phyloP scores from a whole-genome alignment of 2,329 filamentous ascomycete genomes.

The Rugonectria rugulosa region DNA sequence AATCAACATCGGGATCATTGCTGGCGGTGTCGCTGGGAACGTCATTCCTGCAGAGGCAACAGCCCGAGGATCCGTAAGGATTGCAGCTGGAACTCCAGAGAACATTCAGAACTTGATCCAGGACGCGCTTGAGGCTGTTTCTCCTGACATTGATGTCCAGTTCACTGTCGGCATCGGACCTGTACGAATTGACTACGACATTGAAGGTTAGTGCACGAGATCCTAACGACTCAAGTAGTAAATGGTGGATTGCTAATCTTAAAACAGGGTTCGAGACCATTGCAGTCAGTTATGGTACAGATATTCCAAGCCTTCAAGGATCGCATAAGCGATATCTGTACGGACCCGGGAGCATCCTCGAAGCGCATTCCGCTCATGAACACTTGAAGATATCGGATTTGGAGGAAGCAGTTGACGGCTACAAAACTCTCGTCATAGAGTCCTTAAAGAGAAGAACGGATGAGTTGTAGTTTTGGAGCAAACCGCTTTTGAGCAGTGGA shows the following conservation, averaged over 20 bases:
- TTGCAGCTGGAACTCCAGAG: slow-evolving; percentile 18
- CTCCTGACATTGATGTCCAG: slow-evolving; percentile 12
- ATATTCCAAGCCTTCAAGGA: slow-evolving; percentile 77
- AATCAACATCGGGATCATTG: slow-evolving; percentile 77
- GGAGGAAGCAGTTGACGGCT: slow-evolving; percentile 76
- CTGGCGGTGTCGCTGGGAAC: slow-evolving; percentile 81
- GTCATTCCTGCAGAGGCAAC: slow-evolving; percentile 71
- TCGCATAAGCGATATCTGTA: slow-evolving; percentile 69
- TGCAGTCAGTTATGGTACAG: slow-evolving; percentile 86
- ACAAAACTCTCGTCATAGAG: slow-evolving; percentile 69
- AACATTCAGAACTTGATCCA: not conserved
- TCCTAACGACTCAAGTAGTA: not conserved
- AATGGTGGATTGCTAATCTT: not conserved
- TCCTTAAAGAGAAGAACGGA: slow-evolving; percentile 44
- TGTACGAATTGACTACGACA: slow-evolving; percentile 20
- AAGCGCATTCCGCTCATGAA: slow-evolving; percentile 84
- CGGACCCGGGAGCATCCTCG: slow-evolving; percentile 73
- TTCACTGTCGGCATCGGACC: slow-evolving; percentile 18
- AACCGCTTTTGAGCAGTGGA: too few species aligned
- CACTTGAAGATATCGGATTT: slow-evolving; percentile 75
- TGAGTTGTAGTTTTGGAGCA: too few species aligned
- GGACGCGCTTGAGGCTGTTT: not conserved
- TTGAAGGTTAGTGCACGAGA: slow-evolving; percentile 4
- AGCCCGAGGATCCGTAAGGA: slow-evolving; percentile 1
- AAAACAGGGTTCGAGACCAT: slow-evolving; percentile 71